Evolutionary conservation across 2,329 filamentous ascomycete species (phyloP).

Genomic region (Cercospora citrullina): DNA sequence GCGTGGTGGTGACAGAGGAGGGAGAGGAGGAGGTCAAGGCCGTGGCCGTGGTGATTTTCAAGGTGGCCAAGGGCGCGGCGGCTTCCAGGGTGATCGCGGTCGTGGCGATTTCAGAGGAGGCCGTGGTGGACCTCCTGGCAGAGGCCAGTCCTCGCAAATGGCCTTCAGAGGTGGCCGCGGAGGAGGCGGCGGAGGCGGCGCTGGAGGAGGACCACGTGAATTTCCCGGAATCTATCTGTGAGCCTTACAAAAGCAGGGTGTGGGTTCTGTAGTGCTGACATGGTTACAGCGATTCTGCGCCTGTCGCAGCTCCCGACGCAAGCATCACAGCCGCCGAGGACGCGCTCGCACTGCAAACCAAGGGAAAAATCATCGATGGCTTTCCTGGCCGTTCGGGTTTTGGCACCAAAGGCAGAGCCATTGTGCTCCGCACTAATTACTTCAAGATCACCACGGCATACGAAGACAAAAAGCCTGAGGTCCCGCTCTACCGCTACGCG

Average conservation of each 20-base stretch:
- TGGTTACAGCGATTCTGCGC: slow-evolving; percentile 24
- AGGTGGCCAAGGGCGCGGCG: slow-evolving; percentile 29
- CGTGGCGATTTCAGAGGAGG: slow-evolving; percentile 34
- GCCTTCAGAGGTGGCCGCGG: slow-evolving; percentile 27
- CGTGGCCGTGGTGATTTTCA: slow-evolving; percentile 18
- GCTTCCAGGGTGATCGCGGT: slow-evolving; percentile 22
- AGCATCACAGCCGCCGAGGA: slow-evolving; percentile 32
- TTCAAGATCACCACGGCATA: slow-evolving; percentile 41
- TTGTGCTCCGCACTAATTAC: slow-evolving; percentile 48
- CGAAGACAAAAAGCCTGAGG: slow-evolving; percentile 29
- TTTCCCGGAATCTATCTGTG: slow-evolving; percentile 32
- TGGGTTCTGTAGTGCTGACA: slow-evolving; percentile 27
- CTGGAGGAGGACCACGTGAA: slow-evolving; percentile 12
- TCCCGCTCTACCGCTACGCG: slow-evolving; percentile 45
- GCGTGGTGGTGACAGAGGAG: slow-evolving; percentile 18
- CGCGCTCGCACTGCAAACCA: slow-evolving; percentile 27
- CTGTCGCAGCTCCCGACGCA: slow-evolving; percentile 28
- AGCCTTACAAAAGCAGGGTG: slow-evolving; percentile 11
- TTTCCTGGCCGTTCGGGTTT: slow-evolving; percentile 40
- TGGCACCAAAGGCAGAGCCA: slow-evolving; percentile 42
- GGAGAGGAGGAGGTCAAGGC: slow-evolving; percentile 19
- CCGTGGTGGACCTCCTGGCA: slow-evolving; percentile 17
- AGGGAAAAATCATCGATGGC: slow-evolving; percentile 34
- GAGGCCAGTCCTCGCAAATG: slow-evolving; percentile 19
- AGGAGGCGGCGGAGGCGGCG: slow-evolving; percentile 18